phyloP scores from a whole-genome alignment of 2,329 filamentous ascomycete species.

The Stemphylium vesicarium region DNA sequence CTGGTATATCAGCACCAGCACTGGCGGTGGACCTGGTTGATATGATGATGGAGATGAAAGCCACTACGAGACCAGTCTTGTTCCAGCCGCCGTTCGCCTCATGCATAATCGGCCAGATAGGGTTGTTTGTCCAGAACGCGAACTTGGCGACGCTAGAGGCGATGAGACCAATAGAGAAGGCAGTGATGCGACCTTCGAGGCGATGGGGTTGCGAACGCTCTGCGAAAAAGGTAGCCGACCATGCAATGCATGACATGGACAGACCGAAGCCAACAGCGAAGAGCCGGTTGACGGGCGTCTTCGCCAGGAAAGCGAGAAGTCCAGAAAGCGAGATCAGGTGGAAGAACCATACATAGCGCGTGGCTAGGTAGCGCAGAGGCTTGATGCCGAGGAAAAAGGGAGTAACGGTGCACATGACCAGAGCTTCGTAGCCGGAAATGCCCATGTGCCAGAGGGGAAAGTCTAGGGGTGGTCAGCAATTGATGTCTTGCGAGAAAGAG shows the following conservation, averaged over 20 bases:
- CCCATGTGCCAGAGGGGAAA: slow-evolving; percentile 99
- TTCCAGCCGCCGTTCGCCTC: slow-evolving; percentile 91
- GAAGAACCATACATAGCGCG: slow-evolving; percentile 71
- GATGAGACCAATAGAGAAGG: slow-evolving; percentile 81
- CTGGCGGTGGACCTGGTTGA: slow-evolving; percentile 71
- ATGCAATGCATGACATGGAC: slow-evolving; percentile 79
- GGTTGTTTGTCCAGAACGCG: slow-evolving; percentile 92
- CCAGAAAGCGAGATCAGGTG: slow-evolving; percentile 81
- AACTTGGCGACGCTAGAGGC: slow-evolving; percentile 90
- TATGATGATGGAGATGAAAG: slow-evolving; percentile 74
- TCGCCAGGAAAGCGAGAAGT: slow-evolving; percentile 78
- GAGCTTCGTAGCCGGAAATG: slow-evolving; percentile 91
- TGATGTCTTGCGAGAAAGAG: neutral
- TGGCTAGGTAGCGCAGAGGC: slow-evolving; percentile 69
- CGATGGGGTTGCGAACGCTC: slow-evolving; percentile 76
- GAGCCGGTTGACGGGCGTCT: slow-evolving; percentile 75
- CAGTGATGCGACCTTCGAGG: slow-evolving; percentile 81
- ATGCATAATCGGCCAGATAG: slow-evolving; percentile 95
- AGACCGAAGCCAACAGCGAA: slow-evolving; percentile 83
- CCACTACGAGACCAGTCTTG: slow-evolving; percentile 77
- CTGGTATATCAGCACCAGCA: slow-evolving; percentile 53
- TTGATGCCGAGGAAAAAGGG: slow-evolving; percentile 78
- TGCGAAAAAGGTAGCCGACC: slow-evolving; percentile 80
- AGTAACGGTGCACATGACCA: slow-evolving; percentile 83
- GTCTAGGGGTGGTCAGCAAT: slow-evolving; percentile 58